A percentile compares a stretch with the other conserved stretches of the same genome.
phyloP scores from a whole-genome alignment of 2,329 filamentous ascomycete species.

The Volutella citrinella region DNA sequence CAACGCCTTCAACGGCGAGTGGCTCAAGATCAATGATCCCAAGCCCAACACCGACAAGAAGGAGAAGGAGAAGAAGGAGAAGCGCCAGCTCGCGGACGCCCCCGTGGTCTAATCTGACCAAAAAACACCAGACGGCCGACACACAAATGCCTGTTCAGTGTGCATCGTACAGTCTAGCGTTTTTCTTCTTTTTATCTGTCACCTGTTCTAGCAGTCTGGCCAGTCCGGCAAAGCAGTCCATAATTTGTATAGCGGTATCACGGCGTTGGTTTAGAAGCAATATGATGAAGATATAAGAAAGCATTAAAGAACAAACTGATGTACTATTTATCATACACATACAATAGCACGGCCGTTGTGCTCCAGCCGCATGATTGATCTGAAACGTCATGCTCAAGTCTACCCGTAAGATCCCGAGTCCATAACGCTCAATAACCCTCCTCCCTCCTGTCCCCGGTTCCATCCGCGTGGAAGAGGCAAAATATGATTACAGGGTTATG shows the following conservation, averaged over 20 bases:
- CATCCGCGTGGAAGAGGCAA: slow-evolving; percentile 18
- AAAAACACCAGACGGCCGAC: slow-evolving; percentile 10
- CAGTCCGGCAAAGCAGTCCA: too few relatives aligned
- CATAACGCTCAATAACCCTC: slow-evolving; percentile 19
- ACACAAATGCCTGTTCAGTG: too few relatives aligned
- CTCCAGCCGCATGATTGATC: slow-evolving; percentile 18
- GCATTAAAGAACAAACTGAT: slow-evolving; percentile 23
- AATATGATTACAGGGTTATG: slow-evolving; percentile 28
- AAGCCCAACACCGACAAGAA: slow-evolving; percentile 39
- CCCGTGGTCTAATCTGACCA: neutral
- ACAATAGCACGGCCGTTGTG: slow-evolving; percentile 15
- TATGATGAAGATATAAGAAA: slow-evolving; percentile 3
- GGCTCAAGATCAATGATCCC: slow-evolving; percentile 60
- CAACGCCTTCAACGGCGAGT: slow-evolving; percentile 97
- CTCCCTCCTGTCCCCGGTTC: slow-evolving; percentile 14
- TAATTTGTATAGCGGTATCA: slow-evolving; percentile 9
- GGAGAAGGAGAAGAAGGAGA: slow-evolving; percentile 21
- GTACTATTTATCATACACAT: slow-evolving; percentile 31
- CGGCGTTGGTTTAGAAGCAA: slow-evolving; percentile 5
- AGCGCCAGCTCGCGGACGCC: slow-evolving; percentile 10
- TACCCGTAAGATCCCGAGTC: slow-evolving; percentile 21
- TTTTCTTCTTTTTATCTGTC: too few relatives aligned
- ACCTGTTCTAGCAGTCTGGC: too few relatives aligned
- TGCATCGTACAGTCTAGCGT: neutral
- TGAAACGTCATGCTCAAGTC: slow-evolving; percentile 25